Evolutionary conservation across 768 basidiomycete species (phyloP).

Genomic region (Termitomyces sp.): DNA sequence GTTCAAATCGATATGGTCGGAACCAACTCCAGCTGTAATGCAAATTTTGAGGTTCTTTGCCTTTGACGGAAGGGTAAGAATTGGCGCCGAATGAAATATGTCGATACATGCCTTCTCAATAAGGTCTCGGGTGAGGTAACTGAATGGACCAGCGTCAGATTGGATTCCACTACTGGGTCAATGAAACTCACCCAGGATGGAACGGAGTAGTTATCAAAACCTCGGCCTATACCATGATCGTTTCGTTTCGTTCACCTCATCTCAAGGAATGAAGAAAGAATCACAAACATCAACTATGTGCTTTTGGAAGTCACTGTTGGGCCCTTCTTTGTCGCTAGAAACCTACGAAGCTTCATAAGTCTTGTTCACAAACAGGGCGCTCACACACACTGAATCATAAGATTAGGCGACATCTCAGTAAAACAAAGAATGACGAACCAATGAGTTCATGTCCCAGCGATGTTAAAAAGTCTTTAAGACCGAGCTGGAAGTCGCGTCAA

Average conservation of each 20-base stretch:
- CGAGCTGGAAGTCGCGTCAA: constrained; percentile 46
- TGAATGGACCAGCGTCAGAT: constrained; percentile 9
- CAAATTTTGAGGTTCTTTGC: constrained; percentile 89
- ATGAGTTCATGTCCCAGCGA: constrained; percentile 73
- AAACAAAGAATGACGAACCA: constrained; percentile 35
- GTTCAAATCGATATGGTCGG: constrained; percentile 88
- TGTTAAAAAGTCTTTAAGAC: constrained; percentile 65
- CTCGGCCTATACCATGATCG: constrained; percentile 50
- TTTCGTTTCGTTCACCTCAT: constrained; percentile 6
- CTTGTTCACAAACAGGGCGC: not conserved
- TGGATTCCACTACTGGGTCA: not conserved
- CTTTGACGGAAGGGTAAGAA: constrained; percentile 12
- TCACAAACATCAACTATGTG: constrained; percentile 69
- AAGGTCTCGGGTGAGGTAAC: constrained; percentile 71
- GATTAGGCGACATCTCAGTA: not conserved
- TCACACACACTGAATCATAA: constrained; percentile 5
- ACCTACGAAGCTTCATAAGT: constrained; percentile 38
- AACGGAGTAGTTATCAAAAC: constrained; percentile 82
- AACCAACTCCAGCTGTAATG: constrained; percentile 88
- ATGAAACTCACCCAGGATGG: constrained; percentile 57
- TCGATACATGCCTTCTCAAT: constrained; percentile 51
- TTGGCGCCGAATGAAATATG: not conserved
- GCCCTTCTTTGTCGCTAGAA: constrained; percentile 79
- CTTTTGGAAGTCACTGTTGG: constrained; percentile 78
- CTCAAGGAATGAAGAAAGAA: not conserved